Evolutionary conservation across 768 basidiomycete genomes (phyloP), one percentile per base, ranked within the genome.

Genomic region (Tulasnella calospora): DNA sequence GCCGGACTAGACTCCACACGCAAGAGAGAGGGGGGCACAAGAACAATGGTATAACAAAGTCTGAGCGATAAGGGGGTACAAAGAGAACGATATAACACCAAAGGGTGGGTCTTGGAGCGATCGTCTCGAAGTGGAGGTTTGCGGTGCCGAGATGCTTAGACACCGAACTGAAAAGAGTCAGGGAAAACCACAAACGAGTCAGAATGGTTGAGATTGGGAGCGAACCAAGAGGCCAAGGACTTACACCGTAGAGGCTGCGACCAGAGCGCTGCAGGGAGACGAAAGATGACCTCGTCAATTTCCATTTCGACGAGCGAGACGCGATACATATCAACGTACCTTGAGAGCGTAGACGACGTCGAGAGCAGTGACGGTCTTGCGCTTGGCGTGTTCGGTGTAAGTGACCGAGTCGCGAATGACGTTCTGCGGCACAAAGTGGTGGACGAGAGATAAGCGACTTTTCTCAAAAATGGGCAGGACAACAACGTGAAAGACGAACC

Each of bases 361-460:
- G 81, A 98, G 92, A 1, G 96, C 95, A 71, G 96, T 97, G 74
- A 97, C 95, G 38, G 95, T 96, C 86, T 94, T 94, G 84, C 94
- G 88, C 87, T 98, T 98, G 57, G 96, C 96, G 86, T 98, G 96
- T 85, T 98, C 96, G 75, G 96, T 98, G 90, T 98, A 97, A 85
- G 96, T 98, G 82, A 97, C 96, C 76, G 95, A 96, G 84, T 97
- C 96, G 82, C 95, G 93, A 83, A 97, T 96, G 81, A 96, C 89
- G 82, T 90, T 83, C 75, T 76, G 35, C 27, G 13, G 27, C 27
- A 21, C 55, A 57, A 21, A 21, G n/a, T n/a, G 55, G n/a, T 17
- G 12, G 7, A 74, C n/a, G 40, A n/a, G 33, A 38, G 35, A 38
- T 51, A 55, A 36, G 35, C 47, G 9, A 74, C 33, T n/a, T 46